A percentile compares a stretch with the other conserved stretches of the same genome.
phyloP scores from a whole-genome alignment of 2,329 filamentous ascomycete species.

The Leptographium procerum region DNA sequence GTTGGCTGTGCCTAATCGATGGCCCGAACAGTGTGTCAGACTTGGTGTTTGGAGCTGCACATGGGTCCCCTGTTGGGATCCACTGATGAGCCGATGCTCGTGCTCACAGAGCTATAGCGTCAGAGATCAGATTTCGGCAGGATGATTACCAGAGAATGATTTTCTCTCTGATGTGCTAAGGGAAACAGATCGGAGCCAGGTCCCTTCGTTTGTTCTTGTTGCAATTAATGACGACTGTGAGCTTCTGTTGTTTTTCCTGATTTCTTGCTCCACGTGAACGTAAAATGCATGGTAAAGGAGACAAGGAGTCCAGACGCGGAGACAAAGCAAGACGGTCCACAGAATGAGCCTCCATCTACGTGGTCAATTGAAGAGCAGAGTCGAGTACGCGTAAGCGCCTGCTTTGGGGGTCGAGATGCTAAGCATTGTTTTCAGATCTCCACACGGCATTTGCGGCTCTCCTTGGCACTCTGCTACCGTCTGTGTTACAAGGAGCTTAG shows the following conservation, averaged over 20 bases:
- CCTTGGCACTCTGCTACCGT: not conserved
- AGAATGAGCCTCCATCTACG: not conserved
- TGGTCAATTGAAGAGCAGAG: not conserved
- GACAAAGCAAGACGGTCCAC: not conserved
- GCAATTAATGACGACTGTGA: too few species aligned
- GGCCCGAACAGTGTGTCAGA: not conserved
- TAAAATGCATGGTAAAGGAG: too few species aligned
- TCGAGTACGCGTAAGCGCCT: not conserved
- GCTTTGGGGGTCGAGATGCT: not conserved
- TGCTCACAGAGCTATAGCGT: too few species aligned
- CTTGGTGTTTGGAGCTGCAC: not conserved
- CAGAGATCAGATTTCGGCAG: not conserved
- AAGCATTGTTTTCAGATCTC: not conserved
- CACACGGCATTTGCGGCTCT: not conserved
- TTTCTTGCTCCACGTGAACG: too few species aligned
- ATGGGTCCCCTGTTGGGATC: not conserved
- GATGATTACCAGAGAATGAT: not conserved
- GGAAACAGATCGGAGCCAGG: too few species aligned
- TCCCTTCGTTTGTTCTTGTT: too few species aligned
- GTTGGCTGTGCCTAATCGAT: not conserved
- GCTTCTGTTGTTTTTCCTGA: too few species aligned
- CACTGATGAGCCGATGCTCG: not conserved
- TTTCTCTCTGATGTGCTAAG: too few species aligned
- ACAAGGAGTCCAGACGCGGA: not conserved
- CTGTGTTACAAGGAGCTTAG: not conserved